phyloP scores from a whole-genome alignment of 1,139 yeast species.

The Groenewaldozyma sp. region DNA sequence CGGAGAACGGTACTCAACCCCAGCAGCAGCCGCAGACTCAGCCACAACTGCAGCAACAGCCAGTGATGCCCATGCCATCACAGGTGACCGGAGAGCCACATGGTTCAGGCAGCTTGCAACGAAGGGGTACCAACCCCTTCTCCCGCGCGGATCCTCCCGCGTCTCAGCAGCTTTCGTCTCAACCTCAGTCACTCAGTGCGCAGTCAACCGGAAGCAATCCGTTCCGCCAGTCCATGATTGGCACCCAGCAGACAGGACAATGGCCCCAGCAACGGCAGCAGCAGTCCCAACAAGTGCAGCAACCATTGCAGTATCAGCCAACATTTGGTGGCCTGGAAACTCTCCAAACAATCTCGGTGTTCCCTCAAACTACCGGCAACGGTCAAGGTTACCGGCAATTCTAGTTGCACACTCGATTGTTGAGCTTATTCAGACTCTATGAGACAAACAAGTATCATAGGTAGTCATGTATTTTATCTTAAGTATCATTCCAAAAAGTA shows the following conservation, averaged over 20 bases:
- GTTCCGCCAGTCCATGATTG: constrained; percentile 18
- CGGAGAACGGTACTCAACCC: constrained; percentile 4
- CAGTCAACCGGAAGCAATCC: constrained; percentile 25
- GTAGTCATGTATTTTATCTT: neutral
- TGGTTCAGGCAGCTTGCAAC: constrained; percentile 4
- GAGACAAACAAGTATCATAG: neutral
- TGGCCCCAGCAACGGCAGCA: constrained; percentile 2
- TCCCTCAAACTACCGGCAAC: constrained; percentile 19
- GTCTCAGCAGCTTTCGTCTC: constrained; percentile 10
- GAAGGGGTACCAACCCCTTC: constrained; percentile 7
- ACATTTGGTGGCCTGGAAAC: constrained; percentile 23
- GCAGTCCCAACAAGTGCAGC: constrained; percentile 9
- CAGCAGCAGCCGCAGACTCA: constrained; percentile 1
- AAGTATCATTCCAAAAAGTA: too few species aligned
- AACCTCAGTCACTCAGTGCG: constrained; percentile 9
- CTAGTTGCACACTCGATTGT: neutral
- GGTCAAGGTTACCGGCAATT: neutral
- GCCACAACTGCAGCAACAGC: constrained; percentile 2
- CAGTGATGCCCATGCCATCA: too few species aligned
- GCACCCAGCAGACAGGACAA: constrained; percentile 21
- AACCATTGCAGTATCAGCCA: constrained; percentile 16
- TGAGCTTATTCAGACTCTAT: neutral
- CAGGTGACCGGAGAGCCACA: neutral
- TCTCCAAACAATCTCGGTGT: constrained; percentile 22
- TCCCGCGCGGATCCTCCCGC: constrained; percentile 31